Evolutionary conservation across 1,284 basidiomycete species (phyloP).

Genomic region (Flammula alnicola): DNA sequence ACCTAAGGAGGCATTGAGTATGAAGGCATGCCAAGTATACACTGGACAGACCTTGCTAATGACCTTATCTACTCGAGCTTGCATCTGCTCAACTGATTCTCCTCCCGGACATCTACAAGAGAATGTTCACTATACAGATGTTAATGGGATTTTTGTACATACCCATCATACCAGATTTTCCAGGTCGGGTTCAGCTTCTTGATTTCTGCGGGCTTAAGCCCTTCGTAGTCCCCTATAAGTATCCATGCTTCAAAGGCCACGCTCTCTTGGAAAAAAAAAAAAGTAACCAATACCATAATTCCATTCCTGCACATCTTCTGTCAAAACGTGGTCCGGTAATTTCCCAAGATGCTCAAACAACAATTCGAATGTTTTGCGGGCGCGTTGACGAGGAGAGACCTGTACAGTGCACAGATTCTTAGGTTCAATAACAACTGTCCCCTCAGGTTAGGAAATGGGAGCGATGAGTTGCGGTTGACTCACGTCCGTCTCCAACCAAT

Average conservation of each 20-base stretch:
- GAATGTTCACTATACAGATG: constrained; percentile 1
- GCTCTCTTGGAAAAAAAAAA: constrained; percentile 1
- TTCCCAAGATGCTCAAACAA: constrained; percentile 63
- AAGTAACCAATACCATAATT: constrained; percentile 63
- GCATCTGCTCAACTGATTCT: constrained; percentile 83
- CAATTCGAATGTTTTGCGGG: constrained; percentile 85
- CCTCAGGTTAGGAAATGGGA: neutral
- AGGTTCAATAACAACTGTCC: constrained; percentile 66
- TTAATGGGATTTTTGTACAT: constrained; percentile 20
- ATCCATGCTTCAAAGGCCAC: neutral
- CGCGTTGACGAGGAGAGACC: constrained; percentile 85
- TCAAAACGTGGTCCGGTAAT: constrained; percentile 58
- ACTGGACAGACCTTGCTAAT: constrained; percentile 61
- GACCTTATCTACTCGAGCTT: constrained; percentile 74
- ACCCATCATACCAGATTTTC: constrained; percentile 87
- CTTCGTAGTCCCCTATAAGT: constrained; percentile 77
- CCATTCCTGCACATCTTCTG: constrained; percentile 81
- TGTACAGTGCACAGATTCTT: constrained; percentile 76
- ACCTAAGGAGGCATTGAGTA: constrained; percentile 50
- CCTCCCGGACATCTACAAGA: constrained; percentile 79
- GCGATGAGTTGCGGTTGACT: constrained; percentile 30
- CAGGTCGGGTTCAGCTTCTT: constrained; percentile 67
- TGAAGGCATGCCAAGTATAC: neutral
- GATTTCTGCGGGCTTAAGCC: constrained; percentile 78
- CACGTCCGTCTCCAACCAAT: constrained; percentile 80